Conservation (phyloP, 306 rosid species). For the Pterocarpus santalinus region DNA sequence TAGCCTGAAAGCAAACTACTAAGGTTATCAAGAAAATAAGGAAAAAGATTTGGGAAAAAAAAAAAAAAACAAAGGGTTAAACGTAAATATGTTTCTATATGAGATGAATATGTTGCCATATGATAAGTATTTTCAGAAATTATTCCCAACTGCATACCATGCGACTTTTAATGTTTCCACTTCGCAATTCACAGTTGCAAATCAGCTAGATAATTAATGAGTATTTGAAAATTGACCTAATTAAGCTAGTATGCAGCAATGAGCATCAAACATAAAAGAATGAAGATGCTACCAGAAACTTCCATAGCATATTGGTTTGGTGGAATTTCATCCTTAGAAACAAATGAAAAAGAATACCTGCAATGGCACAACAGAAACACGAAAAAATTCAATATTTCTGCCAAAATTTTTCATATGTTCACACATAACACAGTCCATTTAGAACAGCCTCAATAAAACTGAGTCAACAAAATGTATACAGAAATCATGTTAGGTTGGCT, state of each 20-base stretch:
- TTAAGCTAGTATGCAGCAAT: slow-evolving; percentile 11
- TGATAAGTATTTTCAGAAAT: not conserved
- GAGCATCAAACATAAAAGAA: slow-evolving; percentile 45
- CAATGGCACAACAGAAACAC: slow-evolving; percentile 46
- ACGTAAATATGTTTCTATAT: not conserved
- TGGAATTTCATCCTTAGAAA: slow-evolving; percentile 79
- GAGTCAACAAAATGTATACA: not conserved
- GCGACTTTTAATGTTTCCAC: not conserved
- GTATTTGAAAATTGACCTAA: slow-evolving; percentile 11
- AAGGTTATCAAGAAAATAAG: slow-evolving; percentile 30
- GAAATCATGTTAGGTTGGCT: not conserved
- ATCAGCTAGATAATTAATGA: slow-evolving; percentile 28
- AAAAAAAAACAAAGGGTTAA: not conserved
- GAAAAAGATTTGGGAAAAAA: not conserved
- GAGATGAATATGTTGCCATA: slow-evolving; percentile 1
- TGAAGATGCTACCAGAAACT: slow-evolving; percentile 58
- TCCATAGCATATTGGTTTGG: slow-evolving; percentile 81
- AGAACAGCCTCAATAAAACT: slow-evolving; percentile 18
- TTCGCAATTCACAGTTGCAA: slow-evolving; percentile 23
- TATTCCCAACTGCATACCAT: slow-evolving; percentile 18
- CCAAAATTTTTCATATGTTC: slow-evolving; percentile 32
- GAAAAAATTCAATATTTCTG: slow-evolving; percentile 27
- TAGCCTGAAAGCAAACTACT: slow-evolving; percentile 61
- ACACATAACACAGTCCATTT: slow-evolving; percentile 24
- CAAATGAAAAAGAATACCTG: slow-evolving; percentile 82